These are phyloP conservation scores for Oenanthe javanica DNA, from an alignment of 140 eudicot species.

Conservation along the genomic window DNA sequence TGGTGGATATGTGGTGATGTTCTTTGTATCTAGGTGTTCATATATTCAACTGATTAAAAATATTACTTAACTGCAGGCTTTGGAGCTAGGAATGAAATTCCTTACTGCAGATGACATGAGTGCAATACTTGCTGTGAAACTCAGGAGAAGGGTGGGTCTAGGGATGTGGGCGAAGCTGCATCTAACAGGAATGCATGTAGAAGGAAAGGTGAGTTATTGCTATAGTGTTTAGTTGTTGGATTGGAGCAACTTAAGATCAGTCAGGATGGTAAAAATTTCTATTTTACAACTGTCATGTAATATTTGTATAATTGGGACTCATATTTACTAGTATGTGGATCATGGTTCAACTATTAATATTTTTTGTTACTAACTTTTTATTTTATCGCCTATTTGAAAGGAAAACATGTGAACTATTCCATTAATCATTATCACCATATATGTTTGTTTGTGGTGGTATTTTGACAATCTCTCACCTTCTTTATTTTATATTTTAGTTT, in stretches of 20 bases:
- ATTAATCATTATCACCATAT: not conserved
- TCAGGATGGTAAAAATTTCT: not conserved
- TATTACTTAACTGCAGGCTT: slow-evolving; percentile 29
- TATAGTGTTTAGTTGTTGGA: not conserved
- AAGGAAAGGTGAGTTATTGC: slow-evolving; percentile 65
- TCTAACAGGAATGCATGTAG: slow-evolving; percentile 84
- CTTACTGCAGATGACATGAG: slow-evolving; percentile 95
- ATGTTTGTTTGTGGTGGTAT: not conserved
- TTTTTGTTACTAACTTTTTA: not conserved
- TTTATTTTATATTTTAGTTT: too few relatives aligned
- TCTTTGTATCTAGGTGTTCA: not conserved
- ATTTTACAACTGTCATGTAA: not conserved
- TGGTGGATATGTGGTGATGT: not conserved
- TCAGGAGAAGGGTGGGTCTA: slow-evolving; percentile 74
- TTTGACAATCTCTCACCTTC: not conserved
- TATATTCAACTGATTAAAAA: slow-evolving; percentile 5
- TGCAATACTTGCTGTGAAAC: slow-evolving; percentile 71
- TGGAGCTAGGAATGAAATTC: slow-evolving; percentile 79
- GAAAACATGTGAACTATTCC: not conserved
- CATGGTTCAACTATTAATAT: not conserved
- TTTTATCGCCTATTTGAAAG: not conserved
- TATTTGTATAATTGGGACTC: not conserved
- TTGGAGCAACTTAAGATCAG: not conserved
- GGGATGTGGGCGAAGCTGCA: slow-evolving; percentile 89
- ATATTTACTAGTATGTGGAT: not conserved